Evolutionary conservation across 306 rosid species (phyloP).

Genomic region (Senna tora): DNA sequence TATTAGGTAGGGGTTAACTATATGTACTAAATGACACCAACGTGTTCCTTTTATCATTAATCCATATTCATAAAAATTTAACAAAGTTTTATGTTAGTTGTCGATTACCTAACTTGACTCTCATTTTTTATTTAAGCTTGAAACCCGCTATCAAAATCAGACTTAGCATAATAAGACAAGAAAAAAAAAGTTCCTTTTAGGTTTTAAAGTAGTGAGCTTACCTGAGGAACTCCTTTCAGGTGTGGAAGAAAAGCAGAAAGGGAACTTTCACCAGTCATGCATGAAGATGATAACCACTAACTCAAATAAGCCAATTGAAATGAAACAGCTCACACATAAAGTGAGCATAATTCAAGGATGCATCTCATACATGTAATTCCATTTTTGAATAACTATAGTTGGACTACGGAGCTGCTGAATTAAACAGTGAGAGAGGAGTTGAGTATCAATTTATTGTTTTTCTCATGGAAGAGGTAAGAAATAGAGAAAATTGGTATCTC

Average conservation of each 20-base stretch:
- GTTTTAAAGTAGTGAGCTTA: too few species aligned
- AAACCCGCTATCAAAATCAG: too few species aligned
- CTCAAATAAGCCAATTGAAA: neutral
- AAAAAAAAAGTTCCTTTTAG: too few species aligned
- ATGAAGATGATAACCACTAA: neutral
- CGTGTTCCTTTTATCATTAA: too few species aligned
- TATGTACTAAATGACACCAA: too few species aligned
- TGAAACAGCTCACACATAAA: too few species aligned
- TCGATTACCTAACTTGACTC: too few species aligned
- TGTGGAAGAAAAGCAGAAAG: neutral
- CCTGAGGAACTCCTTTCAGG: slow-evolving; percentile 1
- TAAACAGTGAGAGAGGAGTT: neutral
- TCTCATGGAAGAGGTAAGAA: neutral
- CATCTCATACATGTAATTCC: neutral
- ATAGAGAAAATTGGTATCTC: slow-evolving; percentile 24
- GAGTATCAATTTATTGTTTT: neutral
- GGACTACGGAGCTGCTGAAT: neutral
- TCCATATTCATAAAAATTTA: too few species aligned
- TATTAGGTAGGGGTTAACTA: too few species aligned
- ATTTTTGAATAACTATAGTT: neutral
- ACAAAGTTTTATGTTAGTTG: too few species aligned
- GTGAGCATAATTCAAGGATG: neutral
- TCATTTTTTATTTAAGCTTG: too few species aligned
- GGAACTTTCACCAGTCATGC: neutral
- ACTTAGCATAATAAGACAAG: too few species aligned